Conservation (phyloP, 176 grass and related monocot genomes). For the Musa troglodytarum region DNA sequence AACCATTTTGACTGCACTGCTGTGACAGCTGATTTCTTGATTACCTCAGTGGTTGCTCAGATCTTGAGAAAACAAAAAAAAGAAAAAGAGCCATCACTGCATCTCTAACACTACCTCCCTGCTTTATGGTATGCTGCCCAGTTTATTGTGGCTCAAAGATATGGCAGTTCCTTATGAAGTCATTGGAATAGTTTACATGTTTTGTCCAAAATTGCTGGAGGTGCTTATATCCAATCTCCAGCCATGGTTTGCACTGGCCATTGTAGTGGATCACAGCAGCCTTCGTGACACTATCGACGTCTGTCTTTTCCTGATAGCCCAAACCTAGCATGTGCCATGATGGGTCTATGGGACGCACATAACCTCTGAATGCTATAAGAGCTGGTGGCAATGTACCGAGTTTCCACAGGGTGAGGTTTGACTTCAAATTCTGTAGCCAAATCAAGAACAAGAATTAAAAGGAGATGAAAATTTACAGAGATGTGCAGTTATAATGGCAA, state of each 20-base stretch:
- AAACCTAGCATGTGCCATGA: slow-evolving; percentile 19
- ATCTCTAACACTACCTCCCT: not conserved
- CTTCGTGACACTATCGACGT: slow-evolving; percentile 1
- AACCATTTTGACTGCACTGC: not conserved
- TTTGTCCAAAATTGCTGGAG: slow-evolving; percentile 16
- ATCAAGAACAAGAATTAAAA: not conserved
- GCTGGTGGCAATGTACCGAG: slow-evolving; percentile 17
- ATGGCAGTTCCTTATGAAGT: slow-evolving; percentile 19
- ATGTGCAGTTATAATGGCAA: not conserved
- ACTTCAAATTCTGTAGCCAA: slow-evolving; percentile 17
- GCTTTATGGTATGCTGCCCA: not conserved
- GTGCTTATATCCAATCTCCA: slow-evolving; percentile 23
- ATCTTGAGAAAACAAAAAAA: not conserved
- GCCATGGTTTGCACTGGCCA: slow-evolving; percentile 17
- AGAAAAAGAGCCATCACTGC: not conserved
- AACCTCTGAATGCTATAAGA: slow-evolving; percentile 14
- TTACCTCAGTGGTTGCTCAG: not conserved
- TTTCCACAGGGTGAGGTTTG: slow-evolving; percentile 15
- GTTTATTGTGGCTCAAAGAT: slow-evolving; percentile 18
- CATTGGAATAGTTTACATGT: slow-evolving; percentile 23
- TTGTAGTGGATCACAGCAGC: slow-evolving; percentile 24
- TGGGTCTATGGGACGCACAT: slow-evolving; percentile 10
- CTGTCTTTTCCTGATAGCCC: slow-evolving; percentile 21
- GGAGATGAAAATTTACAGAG: not conserved
- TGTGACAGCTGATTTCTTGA: not conserved